These are phyloP conservation scores for Blastobotrys persicus DNA, from an alignment of 1,139 yeast species.

Conservation along the genomic window DNA sequence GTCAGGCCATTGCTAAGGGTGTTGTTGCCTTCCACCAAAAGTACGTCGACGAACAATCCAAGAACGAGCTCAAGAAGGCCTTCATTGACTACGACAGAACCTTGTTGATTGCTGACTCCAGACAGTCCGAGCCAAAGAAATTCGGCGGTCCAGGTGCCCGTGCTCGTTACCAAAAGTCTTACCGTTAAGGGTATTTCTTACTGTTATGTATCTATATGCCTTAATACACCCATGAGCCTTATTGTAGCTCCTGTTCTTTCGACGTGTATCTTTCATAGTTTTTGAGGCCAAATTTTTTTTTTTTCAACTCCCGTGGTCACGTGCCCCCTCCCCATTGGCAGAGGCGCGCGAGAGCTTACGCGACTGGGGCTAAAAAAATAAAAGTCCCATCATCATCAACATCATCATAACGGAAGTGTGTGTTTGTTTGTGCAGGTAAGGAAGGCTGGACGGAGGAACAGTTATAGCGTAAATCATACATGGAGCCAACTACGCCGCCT, in stretches of 20 bases:
- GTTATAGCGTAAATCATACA: neutral
- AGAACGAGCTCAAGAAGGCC: constrained; percentile 98
- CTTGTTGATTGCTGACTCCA: constrained; percentile 97
- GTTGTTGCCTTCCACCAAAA: constrained; percentile 99
- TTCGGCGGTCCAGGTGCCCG: constrained; percentile 99
- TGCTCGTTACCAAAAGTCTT: constrained; percentile 99
- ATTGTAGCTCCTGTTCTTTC: neutral
- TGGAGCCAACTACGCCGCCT: constrained; percentile 10
- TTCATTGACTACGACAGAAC: constrained; percentile 98
- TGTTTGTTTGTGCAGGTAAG: too few species aligned
- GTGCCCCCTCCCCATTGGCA: too few species aligned
- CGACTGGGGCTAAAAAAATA: too few species aligned
- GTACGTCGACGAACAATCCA: constrained; percentile 98
- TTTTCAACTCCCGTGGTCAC: too few species aligned
- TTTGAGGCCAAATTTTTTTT: too few species aligned
- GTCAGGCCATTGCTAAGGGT: constrained; percentile 99
- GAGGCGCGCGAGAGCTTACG: too few species aligned
- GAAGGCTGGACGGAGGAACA: too few species aligned
- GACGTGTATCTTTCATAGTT: constrained; percentile 1
- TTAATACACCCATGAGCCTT: constrained; percentile 8
- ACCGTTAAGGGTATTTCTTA: constrained; percentile 68
- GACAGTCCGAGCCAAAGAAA: constrained; percentile 99
- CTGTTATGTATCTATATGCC: constrained; percentile 9
- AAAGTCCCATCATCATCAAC: too few species aligned
- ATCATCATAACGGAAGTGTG: too few species aligned